Conservation (phyloP, 768 basidiomycete species). For the Suillus brevipes region DNA sequence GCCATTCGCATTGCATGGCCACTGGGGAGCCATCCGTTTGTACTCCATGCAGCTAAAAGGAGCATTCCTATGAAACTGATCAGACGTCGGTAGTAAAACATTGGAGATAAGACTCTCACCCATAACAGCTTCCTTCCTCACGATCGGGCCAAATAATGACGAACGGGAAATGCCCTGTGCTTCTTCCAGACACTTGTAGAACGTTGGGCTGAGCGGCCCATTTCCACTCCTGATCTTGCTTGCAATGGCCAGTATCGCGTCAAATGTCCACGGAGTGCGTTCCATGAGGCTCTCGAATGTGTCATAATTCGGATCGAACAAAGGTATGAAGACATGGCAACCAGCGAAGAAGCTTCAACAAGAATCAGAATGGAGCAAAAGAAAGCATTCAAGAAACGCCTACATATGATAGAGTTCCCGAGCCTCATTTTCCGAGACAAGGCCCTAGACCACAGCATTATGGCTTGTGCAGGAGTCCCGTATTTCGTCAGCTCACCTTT, state of each 20-base stretch:
- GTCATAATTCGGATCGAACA: slow-evolving; percentile 92
- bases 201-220: slow-evolving; percentile 79
- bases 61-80: slow-evolving; percentile 67
- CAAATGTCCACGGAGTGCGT: slow-evolving; percentile 94
- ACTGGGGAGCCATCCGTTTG: slow-evolving; percentile 92
- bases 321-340: slow-evolving; percentile 93
- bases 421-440: slow-evolving; percentile 84
- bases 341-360: slow-evolving; percentile 85
- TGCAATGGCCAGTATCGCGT: slow-evolving; percentile 89
- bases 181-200: slow-evolving; percentile 91
- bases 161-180: slow-evolving; percentile 95
- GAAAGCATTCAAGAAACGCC: slow-evolving; percentile 28
- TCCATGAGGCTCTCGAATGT: slow-evolving; percentile 90
- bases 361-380: slow-evolving; percentile 8
- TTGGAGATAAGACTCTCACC: slow-evolving; percentile 43
- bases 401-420: slow-evolving; percentile 91
- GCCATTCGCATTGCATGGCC: slow-evolving; percentile 98
- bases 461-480: not conserved
- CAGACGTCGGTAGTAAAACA: not conserved
- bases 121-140: slow-evolving; percentile 93
- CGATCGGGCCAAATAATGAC: slow-evolving; percentile 90
- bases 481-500: slow-evolving; percentile 49
- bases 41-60: slow-evolving; percentile 89
- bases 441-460: slow-evolving; percentile 50
- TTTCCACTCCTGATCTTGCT: slow-evolving; percentile 91